A percentile compares a stretch with the other conserved stretches of the same genome.
phyloP scores from a whole-genome alignment of 305 asterid genomes.

The Fraxinus nigra region DNA sequence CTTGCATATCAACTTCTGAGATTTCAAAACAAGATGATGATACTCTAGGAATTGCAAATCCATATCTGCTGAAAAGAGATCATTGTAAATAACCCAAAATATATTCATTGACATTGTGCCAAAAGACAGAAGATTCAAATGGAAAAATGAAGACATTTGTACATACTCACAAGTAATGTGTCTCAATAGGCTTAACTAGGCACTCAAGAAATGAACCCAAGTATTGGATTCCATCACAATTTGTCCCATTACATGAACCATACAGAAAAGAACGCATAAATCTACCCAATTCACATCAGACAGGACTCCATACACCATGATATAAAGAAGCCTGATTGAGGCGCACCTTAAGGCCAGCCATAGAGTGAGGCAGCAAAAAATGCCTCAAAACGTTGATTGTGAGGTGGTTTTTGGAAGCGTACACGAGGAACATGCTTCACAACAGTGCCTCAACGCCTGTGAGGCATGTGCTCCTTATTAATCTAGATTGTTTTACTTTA shows the following conservation, averaged over 20 bases:
- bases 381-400: background rate
- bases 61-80: conserved; percentile 45
- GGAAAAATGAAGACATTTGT: background rate
- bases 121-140: conserved; percentile 16
- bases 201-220: background rate
- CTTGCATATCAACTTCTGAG: conserved; percentile 68
- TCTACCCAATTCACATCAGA: background rate
- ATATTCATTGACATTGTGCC: background rate
- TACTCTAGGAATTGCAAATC: conserved; percentile 53
- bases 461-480: background rate
- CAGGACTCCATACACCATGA: background rate
- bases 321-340: background rate
- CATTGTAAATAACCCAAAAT: conserved; percentile 18
- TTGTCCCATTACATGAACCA: background rate
- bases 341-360: background rate
- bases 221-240: background rate
- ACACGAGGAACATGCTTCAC: background rate
- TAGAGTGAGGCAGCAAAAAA: background rate
- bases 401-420: background rate
- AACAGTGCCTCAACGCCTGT: background rate
- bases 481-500: background rate
- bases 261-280: background rate
- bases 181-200: background rate
- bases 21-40: conserved; percentile 77
- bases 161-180: background rate